Evolutionary conservation across 495 filamentous ascomycete species (phyloP), one percentile per base, ranked within the genome.

Genomic region (Penicillium paradoxum): DNA sequence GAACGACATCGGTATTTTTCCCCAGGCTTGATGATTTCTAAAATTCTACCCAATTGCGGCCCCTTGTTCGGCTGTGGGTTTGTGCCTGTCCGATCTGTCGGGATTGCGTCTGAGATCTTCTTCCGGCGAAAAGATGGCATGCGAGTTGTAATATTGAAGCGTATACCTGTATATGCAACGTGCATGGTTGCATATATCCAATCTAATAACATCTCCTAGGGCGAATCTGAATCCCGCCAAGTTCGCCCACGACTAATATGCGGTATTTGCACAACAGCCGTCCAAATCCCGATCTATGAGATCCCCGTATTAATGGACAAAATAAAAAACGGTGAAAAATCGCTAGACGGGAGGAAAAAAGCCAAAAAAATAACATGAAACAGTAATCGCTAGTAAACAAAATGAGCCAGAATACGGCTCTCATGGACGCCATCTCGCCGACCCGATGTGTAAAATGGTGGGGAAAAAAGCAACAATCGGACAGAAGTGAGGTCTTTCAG

Each of bases 341-440:
- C 59, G 62, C 59, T 62, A 56, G 59, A 48, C 15, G 13, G 17
- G 46, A 29, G 19, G 18, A 30, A 21, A 21, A 21, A 30, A 29
- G 30, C 2, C 34, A 19, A 30, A n/a, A n/a, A 5, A 15, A 37
- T 3, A 3, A 27, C 3, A 27, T n/a, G 24, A 27, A 3, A 7
- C 24, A 27, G 7, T 27, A n/a, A 27, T 27, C 24, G 24, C 24
- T 32, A 11, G 15, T n/a, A 37, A 37, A 63, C 47, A 62, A 49
- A 39, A 42, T 34, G 43, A 53, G 49, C 37, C 29, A n/a, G n/a
- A n/a, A 32, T 15, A 6, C 17, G 54, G 34, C 17, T 42, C 18
- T 51, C 53, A 55, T 58, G 33, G 56, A 62, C 46, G 33, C 57
- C 63, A 47, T 44, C 34, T 57, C 50, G 54, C 56, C 43, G 39